phyloP scores from a whole-genome alignment of 2,329 filamentous ascomycete genomes.

The Ilyonectria robusta region DNA sequence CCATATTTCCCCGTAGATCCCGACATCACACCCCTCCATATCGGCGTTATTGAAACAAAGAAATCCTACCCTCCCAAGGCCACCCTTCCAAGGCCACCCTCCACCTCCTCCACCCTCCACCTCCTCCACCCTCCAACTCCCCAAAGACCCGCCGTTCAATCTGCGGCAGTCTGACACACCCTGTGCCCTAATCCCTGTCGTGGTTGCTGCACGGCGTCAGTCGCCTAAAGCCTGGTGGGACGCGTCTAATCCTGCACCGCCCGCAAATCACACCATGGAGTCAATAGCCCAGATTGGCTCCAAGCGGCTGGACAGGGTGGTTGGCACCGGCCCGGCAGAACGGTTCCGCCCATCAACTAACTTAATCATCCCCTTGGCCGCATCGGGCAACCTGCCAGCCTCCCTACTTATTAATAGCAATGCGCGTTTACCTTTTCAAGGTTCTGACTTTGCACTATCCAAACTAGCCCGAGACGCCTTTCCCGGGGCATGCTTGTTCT shows the following conservation, averaged over 20 bases:
- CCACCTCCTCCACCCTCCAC: not conserved
- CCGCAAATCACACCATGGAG: slow-evolving; percentile 40
- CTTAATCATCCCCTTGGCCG: slow-evolving; percentile 4
- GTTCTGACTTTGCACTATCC: slow-evolving; percentile 23
- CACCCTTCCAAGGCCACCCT: slow-evolving; percentile 20
- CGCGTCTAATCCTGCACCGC: slow-evolving; percentile 40
- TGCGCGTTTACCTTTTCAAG: slow-evolving; percentile 26
- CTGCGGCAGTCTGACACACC: slow-evolving; percentile 1
- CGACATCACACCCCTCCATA: slow-evolving; percentile 9
- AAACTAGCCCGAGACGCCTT: slow-evolving; percentile 30
- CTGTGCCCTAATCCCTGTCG: not conserved
- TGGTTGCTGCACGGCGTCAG: slow-evolving; percentile 41
- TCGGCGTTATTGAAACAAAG: slow-evolving; percentile 15
- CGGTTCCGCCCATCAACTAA: slow-evolving; percentile 22
- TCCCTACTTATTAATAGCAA: slow-evolving; percentile 26
- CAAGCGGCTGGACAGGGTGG: slow-evolving; percentile 4
- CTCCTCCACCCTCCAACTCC: not conserved
- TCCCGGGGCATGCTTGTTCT: slow-evolving; percentile 28
- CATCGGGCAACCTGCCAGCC: slow-evolving; percentile 21
- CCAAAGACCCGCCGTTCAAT: slow-evolving; percentile 1
- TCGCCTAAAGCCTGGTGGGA: slow-evolving; percentile 36
- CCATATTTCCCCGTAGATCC: slow-evolving; percentile 19
- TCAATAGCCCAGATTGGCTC: slow-evolving; percentile 10
- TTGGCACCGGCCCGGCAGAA: slow-evolving; percentile 20
- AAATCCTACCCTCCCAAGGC: slow-evolving; percentile 3